Evolutionary conservation across 2,329 filamentous ascomycete species (phyloP).

Genomic region (Talaromyces atroroseus): DNA sequence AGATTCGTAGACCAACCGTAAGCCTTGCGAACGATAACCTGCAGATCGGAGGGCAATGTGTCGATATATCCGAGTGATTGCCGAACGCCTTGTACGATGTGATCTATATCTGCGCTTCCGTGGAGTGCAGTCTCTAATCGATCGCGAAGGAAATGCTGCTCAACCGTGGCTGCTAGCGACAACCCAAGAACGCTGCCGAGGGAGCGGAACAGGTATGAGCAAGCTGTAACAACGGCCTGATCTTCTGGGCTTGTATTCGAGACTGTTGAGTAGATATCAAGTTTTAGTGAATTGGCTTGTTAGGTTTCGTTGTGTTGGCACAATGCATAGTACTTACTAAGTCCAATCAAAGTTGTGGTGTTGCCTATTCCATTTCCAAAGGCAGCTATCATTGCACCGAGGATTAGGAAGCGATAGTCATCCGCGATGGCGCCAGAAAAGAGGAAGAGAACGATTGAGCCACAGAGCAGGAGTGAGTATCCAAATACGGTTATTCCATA

Average conservation of each 20-base stretch:
- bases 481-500: slow-evolving; percentile 61
- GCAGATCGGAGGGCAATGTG: slow-evolving; percentile 49
- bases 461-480: slow-evolving; percentile 51
- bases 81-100: slow-evolving; percentile 64
- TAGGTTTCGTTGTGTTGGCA: too few species aligned
- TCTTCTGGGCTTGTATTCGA: slow-evolving; percentile 63
- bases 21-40: slow-evolving; percentile 57
- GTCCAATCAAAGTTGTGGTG: slow-evolving; percentile 64
- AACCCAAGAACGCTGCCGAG: slow-evolving; percentile 62
- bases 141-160: slow-evolving; percentile 51
- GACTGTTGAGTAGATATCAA: slow-evolving; percentile 33
- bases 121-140: slow-evolving; percentile 51
- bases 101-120: slow-evolving; percentile 54
- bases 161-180: slow-evolving; percentile 63
- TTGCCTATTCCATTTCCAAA: slow-evolving; percentile 58
- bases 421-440: slow-evolving; percentile 51
- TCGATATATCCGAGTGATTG: slow-evolving; percentile 58
- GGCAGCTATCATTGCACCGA: slow-evolving; percentile 51
- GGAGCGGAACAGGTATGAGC: slow-evolving; percentile 74
- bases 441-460: slow-evolving; percentile 52
- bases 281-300: background rate
- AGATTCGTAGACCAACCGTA: slow-evolving; percentile 56
- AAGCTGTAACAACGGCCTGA: slow-evolving; percentile 70
- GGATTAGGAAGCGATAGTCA: slow-evolving; percentile 49
- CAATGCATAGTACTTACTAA: slow-evolving; percentile 42